Evolutionary conservation across 495 filamentous ascomycete genomes (phyloP), one percentile per base, ranked within the genome.

Genomic region (Clavariopsis aquatica): DNA sequence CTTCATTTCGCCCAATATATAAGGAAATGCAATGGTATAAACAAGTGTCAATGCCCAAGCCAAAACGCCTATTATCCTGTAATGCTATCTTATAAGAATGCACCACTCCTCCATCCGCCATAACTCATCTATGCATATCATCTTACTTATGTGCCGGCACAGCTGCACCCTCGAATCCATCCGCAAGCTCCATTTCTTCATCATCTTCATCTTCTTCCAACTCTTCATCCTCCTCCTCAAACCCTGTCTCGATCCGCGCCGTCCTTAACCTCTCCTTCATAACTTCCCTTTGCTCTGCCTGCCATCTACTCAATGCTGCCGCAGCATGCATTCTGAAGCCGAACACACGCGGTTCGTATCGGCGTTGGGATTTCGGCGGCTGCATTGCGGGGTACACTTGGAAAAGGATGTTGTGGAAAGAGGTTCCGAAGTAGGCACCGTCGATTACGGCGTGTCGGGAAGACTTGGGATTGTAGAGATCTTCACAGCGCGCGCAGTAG

Each of bases 391-490:
- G 94, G 71, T 97, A 98, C 29, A 98, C 94, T 77, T 98, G 94
- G 82, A 98, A 98, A 56, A 98, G 84, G 76, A 98, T 97, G 74
- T 96, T 96, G 81, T 96, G 93, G 82, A 98, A 98, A 6, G 90
- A 93, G 43, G 94, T 91, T 57, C 95, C 94, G 59, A 98, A 98
- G 81, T 98, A 98, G 59, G 94, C 94, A 57, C 94, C 94, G 75
- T 99, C 94, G 74, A 99, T 96, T 51, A 86, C 83, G 46, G 90
- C 89, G 75, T 99, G 94, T 51, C 94, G 91, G 13, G 93, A 94
- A 6, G 94, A 98, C 77, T 99, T 99, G 31, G 94, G 94, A 76
- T 97, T 97, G 83, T 99, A 99, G 59, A 96, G 85, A 72, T 99
- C 94, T 80, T 99, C 94, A 81, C 94, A 99, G 64, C 90, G 89